Evolutionary conservation across 805 yeast genomes (phyloP).

Genomic region (Lachancea lanzarotensis): DNA sequence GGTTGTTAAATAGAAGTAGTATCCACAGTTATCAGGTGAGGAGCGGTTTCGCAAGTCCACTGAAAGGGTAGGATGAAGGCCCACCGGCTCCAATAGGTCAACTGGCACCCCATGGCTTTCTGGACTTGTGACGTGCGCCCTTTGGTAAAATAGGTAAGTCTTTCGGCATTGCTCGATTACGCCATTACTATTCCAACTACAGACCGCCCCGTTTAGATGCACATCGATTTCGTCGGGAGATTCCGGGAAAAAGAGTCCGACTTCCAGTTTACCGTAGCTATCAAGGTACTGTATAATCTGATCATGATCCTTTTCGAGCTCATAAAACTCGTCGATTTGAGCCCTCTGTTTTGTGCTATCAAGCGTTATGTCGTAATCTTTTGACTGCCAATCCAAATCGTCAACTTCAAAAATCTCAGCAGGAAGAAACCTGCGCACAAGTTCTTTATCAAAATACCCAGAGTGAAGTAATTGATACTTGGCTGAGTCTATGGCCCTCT

Average conservation of each 20-base stretch:
- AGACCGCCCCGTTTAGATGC: conserved; percentile 25
- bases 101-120: conserved; percentile 10
- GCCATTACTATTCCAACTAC: conserved; percentile 20
- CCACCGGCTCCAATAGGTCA: conserved; percentile 28
- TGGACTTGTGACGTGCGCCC: conserved; percentile 10
- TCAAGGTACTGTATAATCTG: conserved; percentile 6
- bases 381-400: neutral
- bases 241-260: conserved; percentile 27
- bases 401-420: neutral
- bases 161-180: conserved; percentile 23
- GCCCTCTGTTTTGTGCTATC: conserved; percentile 2
- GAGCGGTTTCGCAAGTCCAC: conserved; percentile 12
- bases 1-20: conserved; percentile 38
- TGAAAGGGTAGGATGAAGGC: conserved; percentile 35
- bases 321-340: conserved; percentile 20
- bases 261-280: conserved; percentile 17
- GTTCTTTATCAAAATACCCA: conserved; percentile 5
- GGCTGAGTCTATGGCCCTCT: conserved; percentile 10
- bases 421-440: neutral
- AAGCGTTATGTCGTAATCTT: conserved; percentile 16
- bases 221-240: conserved; percentile 17
- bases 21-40: conserved; percentile 33
- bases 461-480: conserved; percentile 14
- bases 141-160: conserved; percentile 22
- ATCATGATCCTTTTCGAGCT: conserved; percentile 6